Evolutionary conservation across 176 grass and related monocot genomes (phyloP).

Genomic region (Zea mays): Zm-B73-REFERENCE-NAM-5.0 NC_050102.1:20921001-20921500

Average conservation of each 20-base stretch:
- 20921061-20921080: too few species aligned
- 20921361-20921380: slow-evolving; percentile 49
- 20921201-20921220: neutral
- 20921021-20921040: too few species aligned
- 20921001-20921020: too few species aligned
- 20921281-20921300: slow-evolving; percentile 3
- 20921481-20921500: neutral
- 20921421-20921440: slow-evolving; percentile 83
- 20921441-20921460: slow-evolving; percentile 86
- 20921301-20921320: neutral
- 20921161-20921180: too few species aligned
- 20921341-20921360: slow-evolving; percentile 53
- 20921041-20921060: too few species aligned
- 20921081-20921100: too few species aligned
- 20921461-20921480: slow-evolving; percentile 49
- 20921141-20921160: too few species aligned
- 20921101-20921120: too few species aligned
- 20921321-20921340: slow-evolving; percentile 5
- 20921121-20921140: too few species aligned
- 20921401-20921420: slow-evolving; percentile 89
- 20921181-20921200: neutral
- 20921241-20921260: slow-evolving; percentile 1
- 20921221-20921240: neutral
- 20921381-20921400: slow-evolving; percentile 59
- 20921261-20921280: neutral